Conservation (phyloP, 805 yeast species). For the Saturnispora gosingensis region DNA sequence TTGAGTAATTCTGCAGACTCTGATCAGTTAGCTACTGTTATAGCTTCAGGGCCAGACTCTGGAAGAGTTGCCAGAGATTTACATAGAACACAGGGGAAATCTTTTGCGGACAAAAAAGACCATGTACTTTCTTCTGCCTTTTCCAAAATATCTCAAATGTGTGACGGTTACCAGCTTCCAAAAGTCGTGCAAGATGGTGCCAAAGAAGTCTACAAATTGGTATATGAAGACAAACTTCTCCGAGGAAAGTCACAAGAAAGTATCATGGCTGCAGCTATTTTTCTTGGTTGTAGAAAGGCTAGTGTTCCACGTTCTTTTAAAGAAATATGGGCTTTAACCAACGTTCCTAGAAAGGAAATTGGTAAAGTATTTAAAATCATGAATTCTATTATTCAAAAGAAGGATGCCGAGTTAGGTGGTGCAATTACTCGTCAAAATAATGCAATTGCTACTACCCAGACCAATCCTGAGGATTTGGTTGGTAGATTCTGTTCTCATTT, state of each 20-base stretch:
- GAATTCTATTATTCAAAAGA: slow-evolving; percentile 45
- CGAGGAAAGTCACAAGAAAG: slow-evolving; percentile 89
- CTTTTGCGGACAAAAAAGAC: slow-evolving; percentile 80
- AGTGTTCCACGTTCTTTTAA: slow-evolving; percentile 90
- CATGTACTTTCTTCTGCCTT: slow-evolving; percentile 83
- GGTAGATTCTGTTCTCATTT: slow-evolving; percentile 93
- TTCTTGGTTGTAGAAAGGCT: slow-evolving; percentile 90
- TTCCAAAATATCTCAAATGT: slow-evolving; percentile 86
- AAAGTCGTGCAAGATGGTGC: slow-evolving; percentile 96
- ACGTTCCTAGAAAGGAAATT: slow-evolving; percentile 89
- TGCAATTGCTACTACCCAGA: slow-evolving; percentile 63
- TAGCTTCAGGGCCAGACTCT: slow-evolving; percentile 80
- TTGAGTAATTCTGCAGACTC: slow-evolving; percentile 86
- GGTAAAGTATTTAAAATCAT: slow-evolving; percentile 85
- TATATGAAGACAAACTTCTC: slow-evolving; percentile 75
- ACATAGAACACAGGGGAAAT: slow-evolving; percentile 80
- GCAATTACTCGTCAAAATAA: slow-evolving; percentile 39
- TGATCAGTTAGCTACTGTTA: slow-evolving; percentile 85
- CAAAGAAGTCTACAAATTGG: slow-evolving; percentile 88
- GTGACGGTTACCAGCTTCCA: slow-evolving; percentile 93
- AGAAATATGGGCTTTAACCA: slow-evolving; percentile 91
- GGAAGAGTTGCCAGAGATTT: slow-evolving; percentile 82
- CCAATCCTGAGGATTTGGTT: slow-evolving; percentile 88
- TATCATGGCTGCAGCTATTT: slow-evolving; percentile 93
- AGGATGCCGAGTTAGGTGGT: slow-evolving; percentile 39